A percentile compares a stretch with the other conserved stretches of the same genome.
phyloP scores from a whole-genome alignment of 768 basidiomycete genomes.

The Collybia nuda region DNA sequence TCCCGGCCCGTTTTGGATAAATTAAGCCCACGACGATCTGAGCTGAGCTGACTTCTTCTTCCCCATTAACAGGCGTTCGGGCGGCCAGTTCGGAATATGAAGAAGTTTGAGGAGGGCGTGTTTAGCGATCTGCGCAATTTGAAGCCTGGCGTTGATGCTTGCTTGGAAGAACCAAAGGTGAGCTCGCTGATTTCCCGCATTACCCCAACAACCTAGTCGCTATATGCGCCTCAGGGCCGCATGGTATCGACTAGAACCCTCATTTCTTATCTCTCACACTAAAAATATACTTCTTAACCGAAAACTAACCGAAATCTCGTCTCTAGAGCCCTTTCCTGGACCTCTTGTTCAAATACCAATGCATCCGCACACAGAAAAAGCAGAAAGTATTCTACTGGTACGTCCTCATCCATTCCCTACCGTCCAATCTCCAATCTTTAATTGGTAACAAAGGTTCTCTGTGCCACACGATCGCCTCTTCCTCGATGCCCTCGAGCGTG shows the following conservation, averaged over 20 bases:
- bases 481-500: slow-evolving; percentile 94
- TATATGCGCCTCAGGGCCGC: too few species aligned
- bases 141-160: slow-evolving; percentile 91
- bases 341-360: slow-evolving; percentile 92
- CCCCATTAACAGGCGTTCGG: slow-evolving; percentile 61
- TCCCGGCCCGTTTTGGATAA: background rate
- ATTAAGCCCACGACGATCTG: background rate
- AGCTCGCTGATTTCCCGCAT: slow-evolving; percentile 18
- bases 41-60: slow-evolving; percentile 7
- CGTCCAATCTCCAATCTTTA: background rate
- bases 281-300: background rate
- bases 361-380: slow-evolving; percentile 97
- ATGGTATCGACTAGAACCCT: background rate
- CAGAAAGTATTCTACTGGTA: slow-evolving; percentile 99
- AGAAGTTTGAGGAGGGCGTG: slow-evolving; percentile 97
- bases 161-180: slow-evolving; percentile 95
- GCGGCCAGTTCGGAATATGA: slow-evolving; percentile 87
- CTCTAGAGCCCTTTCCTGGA: slow-evolving; percentile 87
- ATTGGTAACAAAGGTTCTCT: slow-evolving; percentile 93
- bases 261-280: background rate
- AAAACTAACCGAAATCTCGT: slow-evolving; percentile 40
- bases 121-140: slow-evolving; percentile 92
- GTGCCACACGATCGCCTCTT: slow-evolving; percentile 97
- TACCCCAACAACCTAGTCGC: too few species aligned
- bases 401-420: slow-evolving; percentile 21